phyloP scores from a whole-genome alignment of 306 rosid genomes.

The Heteromeles arbutifolia region DNA sequence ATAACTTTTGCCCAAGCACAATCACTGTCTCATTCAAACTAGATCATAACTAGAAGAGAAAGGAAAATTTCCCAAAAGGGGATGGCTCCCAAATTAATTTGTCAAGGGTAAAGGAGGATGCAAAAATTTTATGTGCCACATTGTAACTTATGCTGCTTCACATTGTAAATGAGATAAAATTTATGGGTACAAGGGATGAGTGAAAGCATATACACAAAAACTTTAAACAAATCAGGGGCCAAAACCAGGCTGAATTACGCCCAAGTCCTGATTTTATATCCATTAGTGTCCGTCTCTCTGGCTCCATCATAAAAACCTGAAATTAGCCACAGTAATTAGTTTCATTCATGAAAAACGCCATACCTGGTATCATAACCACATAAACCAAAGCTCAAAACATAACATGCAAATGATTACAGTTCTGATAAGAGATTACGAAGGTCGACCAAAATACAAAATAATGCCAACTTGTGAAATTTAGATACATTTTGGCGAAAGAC shows the following conservation, averaged over 20 bases:
- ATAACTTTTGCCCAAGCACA: no score
- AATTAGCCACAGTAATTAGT: background rate
- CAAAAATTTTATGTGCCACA: background rate
- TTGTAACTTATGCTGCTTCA: background rate
- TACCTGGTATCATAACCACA: background rate
- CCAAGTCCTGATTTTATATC: background rate
- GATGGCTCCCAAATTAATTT: no score
- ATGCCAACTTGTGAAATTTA: background rate
- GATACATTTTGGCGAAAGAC: background rate
- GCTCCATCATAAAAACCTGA: slow-evolving; percentile 7
- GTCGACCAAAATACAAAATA: background rate
- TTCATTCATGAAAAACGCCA: background rate
- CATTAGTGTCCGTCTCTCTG: background rate
- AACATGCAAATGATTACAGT: background rate
- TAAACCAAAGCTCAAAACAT: background rate
- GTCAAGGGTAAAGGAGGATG: no score
- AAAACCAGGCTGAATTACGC: slow-evolving; percentile 8
- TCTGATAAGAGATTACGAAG: background rate
- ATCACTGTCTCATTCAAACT: no score
- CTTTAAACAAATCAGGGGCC: slow-evolving; percentile 5
- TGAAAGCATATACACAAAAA: slow-evolving; percentile 4
- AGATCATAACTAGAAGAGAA: no score
- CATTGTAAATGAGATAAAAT: background rate
- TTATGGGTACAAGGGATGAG: background rate
- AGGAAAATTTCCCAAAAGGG: no score